phyloP scores from a whole-genome alignment of 768 basidiomycete genomes.

The Kondoa malvinella region DNA sequence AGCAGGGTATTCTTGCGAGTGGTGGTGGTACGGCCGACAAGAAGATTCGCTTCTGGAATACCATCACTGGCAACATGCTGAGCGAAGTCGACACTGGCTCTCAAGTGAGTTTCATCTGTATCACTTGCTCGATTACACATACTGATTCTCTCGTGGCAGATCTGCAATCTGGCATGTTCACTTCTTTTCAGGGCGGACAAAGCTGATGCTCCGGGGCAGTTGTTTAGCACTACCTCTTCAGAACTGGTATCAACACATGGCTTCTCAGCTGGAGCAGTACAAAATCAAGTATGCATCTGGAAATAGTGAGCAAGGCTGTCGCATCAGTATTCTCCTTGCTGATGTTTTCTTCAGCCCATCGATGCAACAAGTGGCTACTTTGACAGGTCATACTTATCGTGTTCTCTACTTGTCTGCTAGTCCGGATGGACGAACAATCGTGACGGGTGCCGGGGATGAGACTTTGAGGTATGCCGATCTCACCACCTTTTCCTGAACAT shows the following conservation, averaged over 20 bases:
- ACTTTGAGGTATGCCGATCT: constrained; percentile 78
- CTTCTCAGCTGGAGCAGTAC: constrained; percentile 78
- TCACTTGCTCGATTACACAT: constrained; percentile 72
- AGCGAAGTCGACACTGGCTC: constrained; percentile 78
- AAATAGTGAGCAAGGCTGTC: constrained; percentile 39
- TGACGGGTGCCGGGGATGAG: constrained; percentile 94
- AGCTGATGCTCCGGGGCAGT: neutral
- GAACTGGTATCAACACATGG: constrained; percentile 97
- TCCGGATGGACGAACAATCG: constrained; percentile 92
- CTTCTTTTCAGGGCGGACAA: too few species aligned
- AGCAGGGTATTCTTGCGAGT: constrained; percentile 72
- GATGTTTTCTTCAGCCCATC: constrained; percentile 41
- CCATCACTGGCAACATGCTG: constrained; percentile 63
- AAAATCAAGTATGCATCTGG: constrained; percentile 59
- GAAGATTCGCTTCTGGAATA: constrained; percentile 96
- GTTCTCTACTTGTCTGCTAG: constrained; percentile 96
- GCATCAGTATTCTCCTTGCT: neutral
- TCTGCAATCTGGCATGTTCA: neutral
- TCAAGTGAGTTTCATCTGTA: constrained; percentile 44
- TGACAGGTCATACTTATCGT: constrained; percentile 85
- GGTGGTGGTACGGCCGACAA: constrained; percentile 99
- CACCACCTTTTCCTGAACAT: neutral
- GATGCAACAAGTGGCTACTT: constrained; percentile 79
- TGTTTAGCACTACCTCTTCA: constrained; percentile 52
- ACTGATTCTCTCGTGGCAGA: constrained; percentile 51